Conservation (phyloP, 192 early-diverging fungal species). For the Backusella psychrophila region DNA sequence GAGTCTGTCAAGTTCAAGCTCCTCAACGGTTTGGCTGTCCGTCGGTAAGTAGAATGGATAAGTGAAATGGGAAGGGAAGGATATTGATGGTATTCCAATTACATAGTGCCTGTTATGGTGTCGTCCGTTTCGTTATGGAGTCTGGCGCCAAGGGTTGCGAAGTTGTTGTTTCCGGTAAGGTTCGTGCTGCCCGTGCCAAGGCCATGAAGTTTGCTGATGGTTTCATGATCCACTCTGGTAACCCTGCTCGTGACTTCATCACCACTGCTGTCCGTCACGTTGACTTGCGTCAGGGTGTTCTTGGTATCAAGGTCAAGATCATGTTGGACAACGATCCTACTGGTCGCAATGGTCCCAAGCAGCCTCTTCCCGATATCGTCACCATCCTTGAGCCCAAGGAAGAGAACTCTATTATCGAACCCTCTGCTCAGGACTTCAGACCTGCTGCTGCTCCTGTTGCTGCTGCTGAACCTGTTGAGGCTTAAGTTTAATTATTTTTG, state of each 20-base stretch:
- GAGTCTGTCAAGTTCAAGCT: slow-evolving; percentile 99
- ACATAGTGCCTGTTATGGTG: slow-evolving; percentile 90
- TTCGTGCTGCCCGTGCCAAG: slow-evolving; percentile 99
- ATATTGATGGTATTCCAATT: background rate
- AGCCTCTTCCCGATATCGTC: slow-evolving; percentile 92
- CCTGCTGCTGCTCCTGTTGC: slow-evolving; percentile 25
- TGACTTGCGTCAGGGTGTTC: slow-evolving; percentile 96
- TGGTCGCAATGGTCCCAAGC: slow-evolving; percentile 93
- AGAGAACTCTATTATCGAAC: slow-evolving; percentile 67
- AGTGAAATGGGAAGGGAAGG: background rate
- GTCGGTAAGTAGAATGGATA: slow-evolving; percentile 52
- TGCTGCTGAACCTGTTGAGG: slow-evolving; percentile 21
- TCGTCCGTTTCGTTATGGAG: slow-evolving; percentile 99
- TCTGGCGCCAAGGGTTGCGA: slow-evolving; percentile 99
- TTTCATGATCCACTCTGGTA: slow-evolving; percentile 99
- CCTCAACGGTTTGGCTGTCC: slow-evolving; percentile 93
- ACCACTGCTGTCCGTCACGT: slow-evolving; percentile 97
- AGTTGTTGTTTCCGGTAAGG: slow-evolving; percentile 98
- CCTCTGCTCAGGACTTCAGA: slow-evolving; percentile 61
- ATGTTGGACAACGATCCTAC: slow-evolving; percentile 95
- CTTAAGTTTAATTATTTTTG: slow-evolving; percentile 8
- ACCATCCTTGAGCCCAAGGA: slow-evolving; percentile 94
- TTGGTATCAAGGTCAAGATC: slow-evolving; percentile 99
- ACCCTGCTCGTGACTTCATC: slow-evolving; percentile 95
- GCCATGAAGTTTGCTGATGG: slow-evolving; percentile 99